These are phyloP conservation scores for Cornus controversa DNA, from an alignment of 148 eudicot genomes.

Conservation along the genomic window DNA sequence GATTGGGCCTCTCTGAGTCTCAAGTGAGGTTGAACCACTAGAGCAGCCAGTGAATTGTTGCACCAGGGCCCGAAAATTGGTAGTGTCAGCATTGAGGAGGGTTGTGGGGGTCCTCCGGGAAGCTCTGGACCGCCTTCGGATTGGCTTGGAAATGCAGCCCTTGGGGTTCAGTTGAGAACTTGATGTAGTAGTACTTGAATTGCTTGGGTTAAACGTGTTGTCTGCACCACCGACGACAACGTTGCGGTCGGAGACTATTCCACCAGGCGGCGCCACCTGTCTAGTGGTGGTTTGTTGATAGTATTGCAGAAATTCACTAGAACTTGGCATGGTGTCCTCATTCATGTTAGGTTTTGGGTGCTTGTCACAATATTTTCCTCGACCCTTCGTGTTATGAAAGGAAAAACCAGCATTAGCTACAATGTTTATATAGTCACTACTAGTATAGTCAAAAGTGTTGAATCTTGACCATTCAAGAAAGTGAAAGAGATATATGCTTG, in stretches of 20 bases:
- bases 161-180: neutral
- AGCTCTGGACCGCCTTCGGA: slow-evolving; percentile 38
- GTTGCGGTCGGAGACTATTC: neutral
- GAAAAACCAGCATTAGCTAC: neutral
- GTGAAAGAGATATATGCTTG: too few species aligned
- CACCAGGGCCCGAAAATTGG: slow-evolving; percentile 51
- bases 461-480: neutral
- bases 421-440: neutral
- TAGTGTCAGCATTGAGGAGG: slow-evolving; percentile 37
- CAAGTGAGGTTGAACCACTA: slow-evolving; percentile 7
- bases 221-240: neutral
- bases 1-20: slow-evolving; percentile 33
- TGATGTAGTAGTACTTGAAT: neutral
- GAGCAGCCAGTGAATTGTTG: slow-evolving; percentile 52
- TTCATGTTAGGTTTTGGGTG: neutral
- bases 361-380: neutral
- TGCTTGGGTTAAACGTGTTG: neutral
- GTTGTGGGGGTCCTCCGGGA: slow-evolving; percentile 42
- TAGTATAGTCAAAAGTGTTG: neutral
- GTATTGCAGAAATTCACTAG: neutral
- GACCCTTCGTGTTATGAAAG: neutral
- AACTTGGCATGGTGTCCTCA: neutral
- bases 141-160: slow-evolving; percentile 18
- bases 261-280: neutral
- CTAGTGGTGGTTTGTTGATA: neutral